Conservation (phyloP, 495 filamentous ascomycete species). For the Clavariopsis aquatica region DNA sequence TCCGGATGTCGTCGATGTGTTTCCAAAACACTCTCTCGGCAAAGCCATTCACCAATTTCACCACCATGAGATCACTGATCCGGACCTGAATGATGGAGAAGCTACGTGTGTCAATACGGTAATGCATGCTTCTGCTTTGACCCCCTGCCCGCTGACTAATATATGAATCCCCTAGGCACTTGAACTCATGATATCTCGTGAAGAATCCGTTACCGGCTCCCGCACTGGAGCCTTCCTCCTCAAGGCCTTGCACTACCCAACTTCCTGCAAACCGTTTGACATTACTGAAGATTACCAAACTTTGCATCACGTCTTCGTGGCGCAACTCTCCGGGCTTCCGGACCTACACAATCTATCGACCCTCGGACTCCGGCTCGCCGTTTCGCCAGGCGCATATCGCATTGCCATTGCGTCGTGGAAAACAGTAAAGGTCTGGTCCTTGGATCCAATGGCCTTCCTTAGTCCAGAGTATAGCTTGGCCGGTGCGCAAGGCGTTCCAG, state of each 20-base stretch:
- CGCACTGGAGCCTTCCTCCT: conserved; percentile 32
- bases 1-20: conserved; percentile 18
- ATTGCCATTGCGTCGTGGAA: conserved; percentile 35
- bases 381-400: conserved; percentile 18
- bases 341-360: conserved; percentile 25
- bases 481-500: conserved; percentile 15
- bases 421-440: conserved; percentile 23
- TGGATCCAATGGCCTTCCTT: conserved; percentile 28
- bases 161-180: conserved; percentile 9
- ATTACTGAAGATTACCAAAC: conserved; percentile 1
- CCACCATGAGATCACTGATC: conserved; percentile 15
- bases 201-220: not conserved
- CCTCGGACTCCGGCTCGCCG: conserved; percentile 24
- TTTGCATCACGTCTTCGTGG: conserved; percentile 31
- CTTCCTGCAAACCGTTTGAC: conserved; percentile 15
- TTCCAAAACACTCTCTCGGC: conserved; percentile 18
- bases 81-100: conserved; percentile 10
- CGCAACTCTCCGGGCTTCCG: conserved; percentile 20
- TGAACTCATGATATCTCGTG: conserved; percentile 23
- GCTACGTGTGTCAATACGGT: conserved; percentile 33
- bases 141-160: no score
- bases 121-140: not conserved
- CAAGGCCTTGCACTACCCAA: conserved; percentile 26
- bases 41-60: conserved; percentile 18
- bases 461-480: conserved; percentile 12